Evolutionary conservation across 441 rosid genomes (phyloP).

Genomic region (Erodium trifolium): DNA sequence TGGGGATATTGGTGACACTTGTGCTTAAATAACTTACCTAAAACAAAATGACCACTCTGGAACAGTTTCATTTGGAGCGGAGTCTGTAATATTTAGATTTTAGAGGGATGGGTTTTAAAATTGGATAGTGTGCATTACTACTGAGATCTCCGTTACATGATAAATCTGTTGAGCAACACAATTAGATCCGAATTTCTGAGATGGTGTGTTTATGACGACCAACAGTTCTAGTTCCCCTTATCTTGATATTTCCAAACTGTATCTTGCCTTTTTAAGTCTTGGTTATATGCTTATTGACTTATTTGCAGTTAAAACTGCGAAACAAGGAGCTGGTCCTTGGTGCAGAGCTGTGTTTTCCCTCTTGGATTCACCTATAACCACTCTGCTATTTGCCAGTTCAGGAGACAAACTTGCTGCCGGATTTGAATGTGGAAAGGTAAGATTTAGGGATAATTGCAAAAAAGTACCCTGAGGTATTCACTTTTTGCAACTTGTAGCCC

Average conservation of each 20-base stretch:
- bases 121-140: not conserved
- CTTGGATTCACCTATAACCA: slow-evolving; percentile 42
- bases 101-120: not conserved
- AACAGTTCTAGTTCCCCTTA: not conserved
- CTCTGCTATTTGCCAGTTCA: slow-evolving; percentile 40
- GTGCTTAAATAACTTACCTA: not conserved
- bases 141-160: not conserved
- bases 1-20: too few relatives aligned
- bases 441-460: too few relatives aligned
- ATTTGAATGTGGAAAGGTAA: slow-evolving; percentile 65
- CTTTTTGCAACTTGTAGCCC: too few relatives aligned
- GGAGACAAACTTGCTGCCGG: slow-evolving; percentile 65
- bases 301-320: slow-evolving; percentile 48
- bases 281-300: slow-evolving; percentile 18
- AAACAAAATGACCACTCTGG: not conserved
- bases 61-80: not conserved
- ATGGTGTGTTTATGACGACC: not conserved
- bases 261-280: slow-evolving; percentile 11
- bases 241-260: not conserved
- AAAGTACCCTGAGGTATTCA: too few relatives aligned
- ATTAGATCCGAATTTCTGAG: not conserved
- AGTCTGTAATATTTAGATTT: not conserved
- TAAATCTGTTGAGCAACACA: not conserved
- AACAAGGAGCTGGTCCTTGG: slow-evolving; percentile 54
- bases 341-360: slow-evolving; percentile 53